Base-by-base conservation (phyloP, 345 rosid genomes). In the Camelina laxa region DNA sequence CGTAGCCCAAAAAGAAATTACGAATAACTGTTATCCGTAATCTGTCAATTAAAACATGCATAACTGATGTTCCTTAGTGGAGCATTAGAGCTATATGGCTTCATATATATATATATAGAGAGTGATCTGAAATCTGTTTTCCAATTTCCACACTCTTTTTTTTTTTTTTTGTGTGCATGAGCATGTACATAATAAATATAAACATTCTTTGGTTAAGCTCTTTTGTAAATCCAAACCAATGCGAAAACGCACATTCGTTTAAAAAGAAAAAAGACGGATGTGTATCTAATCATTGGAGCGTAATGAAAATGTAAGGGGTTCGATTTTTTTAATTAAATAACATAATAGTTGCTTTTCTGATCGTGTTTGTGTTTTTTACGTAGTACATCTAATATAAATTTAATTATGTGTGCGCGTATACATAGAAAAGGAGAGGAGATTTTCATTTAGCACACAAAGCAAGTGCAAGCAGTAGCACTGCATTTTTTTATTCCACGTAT, bases 381-480 rank as follows among this genome's bases (percentile, higher is more conserved):
- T 15, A 15, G 7, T 47, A 16, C 30, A 27, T 27, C 30, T 27
- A 27, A 48, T 48, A 48, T n/a, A 16, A 38, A 30, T 44, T 49
- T 50, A 14, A 12, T n/a, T 17, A 65, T 35, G 12, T 38, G 4
- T 6, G 36, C 50, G 61, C 50, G n/a, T 60, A 39, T 22, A 22
- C 12, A 45, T 48, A 48, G 11, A 48, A 20, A 69, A 7, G 24
- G 35, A 49, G 30, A n/a, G 48, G 17, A 22, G 41, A 48, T 9
- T 53, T 42, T 33, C n/a, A 31, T 21, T 33, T 45, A 64, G 49
- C 50, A 74, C 56, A 65, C 56, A 42, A 73, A 73, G 56, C 64
- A 55, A 63, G 24, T 73, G 64, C 77, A 70, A 65, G 58, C 58
- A 51, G 48, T 56, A 45, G 59, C 66, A 65, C 65, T 44, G 65